phyloP scores from a whole-genome alignment of 345 rosid species.

The Populus alba region DNA sequence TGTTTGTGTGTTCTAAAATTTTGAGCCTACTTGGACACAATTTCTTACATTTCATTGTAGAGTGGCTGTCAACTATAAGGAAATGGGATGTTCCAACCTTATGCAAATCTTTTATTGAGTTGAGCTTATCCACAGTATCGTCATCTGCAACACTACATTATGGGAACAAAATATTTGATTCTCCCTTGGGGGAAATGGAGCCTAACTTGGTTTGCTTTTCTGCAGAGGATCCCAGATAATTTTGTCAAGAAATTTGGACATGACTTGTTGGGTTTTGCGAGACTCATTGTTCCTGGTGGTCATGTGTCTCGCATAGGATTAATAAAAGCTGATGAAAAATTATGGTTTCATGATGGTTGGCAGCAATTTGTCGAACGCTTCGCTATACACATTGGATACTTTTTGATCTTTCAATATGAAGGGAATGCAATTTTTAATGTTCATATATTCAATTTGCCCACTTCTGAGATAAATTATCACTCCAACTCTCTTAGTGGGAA shows the following conservation, averaged over 20 bases:
- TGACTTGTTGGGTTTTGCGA: constrained; percentile 63
- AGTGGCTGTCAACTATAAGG: background rate
- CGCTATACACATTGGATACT: constrained; percentile 66
- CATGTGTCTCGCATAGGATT: constrained; percentile 73
- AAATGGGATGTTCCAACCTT: background rate
- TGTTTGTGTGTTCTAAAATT: background rate
- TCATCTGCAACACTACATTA: background rate
- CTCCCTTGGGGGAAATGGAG: background rate
- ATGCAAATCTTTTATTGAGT: background rate
- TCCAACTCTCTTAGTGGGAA: constrained; percentile 41
- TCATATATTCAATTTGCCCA: constrained; percentile 63
- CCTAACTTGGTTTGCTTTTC: constrained; percentile 12
- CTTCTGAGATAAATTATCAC: constrained; percentile 69
- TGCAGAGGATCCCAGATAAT: constrained; percentile 88
- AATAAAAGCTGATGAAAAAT: constrained; percentile 59
- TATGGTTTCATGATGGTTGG: constrained; percentile 86
- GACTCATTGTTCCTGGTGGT: constrained; percentile 76
- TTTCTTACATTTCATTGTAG: background rate
- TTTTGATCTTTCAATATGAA: constrained; percentile 80
- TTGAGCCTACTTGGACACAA: background rate
- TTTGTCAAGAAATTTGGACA: constrained; percentile 71
- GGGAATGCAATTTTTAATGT: constrained; percentile 74
- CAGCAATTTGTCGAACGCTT: constrained; percentile 77
- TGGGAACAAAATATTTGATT: background rate
- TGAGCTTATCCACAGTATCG: background rate